phyloP scores from a whole-genome alignment of 495 filamentous ascomycete species.

The Astrocystis sublimbata region DNA sequence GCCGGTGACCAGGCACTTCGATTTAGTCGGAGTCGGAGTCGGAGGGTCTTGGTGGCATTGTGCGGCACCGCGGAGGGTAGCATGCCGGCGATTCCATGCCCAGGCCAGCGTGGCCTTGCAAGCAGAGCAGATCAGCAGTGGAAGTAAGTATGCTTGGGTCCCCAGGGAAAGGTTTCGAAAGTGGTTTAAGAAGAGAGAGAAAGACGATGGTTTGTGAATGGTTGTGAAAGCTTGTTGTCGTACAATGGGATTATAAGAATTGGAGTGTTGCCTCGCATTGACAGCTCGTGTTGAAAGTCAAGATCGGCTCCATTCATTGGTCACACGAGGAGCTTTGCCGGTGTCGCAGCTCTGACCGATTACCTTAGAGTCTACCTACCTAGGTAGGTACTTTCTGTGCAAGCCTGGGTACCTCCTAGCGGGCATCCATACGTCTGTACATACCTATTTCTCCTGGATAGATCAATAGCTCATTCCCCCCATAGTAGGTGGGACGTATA shows the following conservation, averaged over 20 bases:
- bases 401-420: neutral
- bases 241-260: too few species aligned
- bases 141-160: too few species aligned
- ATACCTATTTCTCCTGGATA: neutral
- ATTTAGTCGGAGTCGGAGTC: too few species aligned
- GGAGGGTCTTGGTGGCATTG: constrained; percentile 44
- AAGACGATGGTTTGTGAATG: neutral
- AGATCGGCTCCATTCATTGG: constrained; percentile 2
- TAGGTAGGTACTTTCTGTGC: constrained; percentile 1
- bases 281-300: constrained; percentile 13
- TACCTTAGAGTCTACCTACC: too few species aligned
- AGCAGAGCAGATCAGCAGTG: neutral
- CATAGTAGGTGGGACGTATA: neutral
- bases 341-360: constrained; percentile 7
- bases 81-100: constrained; percentile 54
- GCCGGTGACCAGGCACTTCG: constrained; percentile 24
- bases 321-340: constrained; percentile 17
- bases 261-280: constrained; percentile 3
- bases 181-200: neutral
- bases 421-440: neutral
- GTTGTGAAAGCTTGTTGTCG: too few species aligned
- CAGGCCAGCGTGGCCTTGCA: constrained; percentile 5
- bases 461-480: too few species aligned
- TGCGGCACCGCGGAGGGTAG: constrained; percentile 46
- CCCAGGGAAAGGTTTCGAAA: neutral